Evolutionary conservation across 305 asterid species (phyloP), one percentile per base, ranked within the genome.

Genomic region (Solanum chacoense): DNA sequence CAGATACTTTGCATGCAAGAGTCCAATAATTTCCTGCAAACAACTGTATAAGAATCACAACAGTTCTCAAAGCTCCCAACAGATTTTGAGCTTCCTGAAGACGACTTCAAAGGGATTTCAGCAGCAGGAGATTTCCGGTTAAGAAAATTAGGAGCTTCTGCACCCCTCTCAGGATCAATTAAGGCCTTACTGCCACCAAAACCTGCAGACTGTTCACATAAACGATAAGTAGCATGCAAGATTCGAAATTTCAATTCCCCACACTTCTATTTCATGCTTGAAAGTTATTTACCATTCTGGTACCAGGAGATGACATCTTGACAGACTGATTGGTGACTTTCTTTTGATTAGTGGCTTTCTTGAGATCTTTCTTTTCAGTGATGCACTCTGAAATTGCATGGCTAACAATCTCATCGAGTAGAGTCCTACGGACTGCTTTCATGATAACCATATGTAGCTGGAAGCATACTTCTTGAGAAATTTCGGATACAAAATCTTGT

Each of bases 381-480:
- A 94, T 88, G 90, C 91, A 93, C 80, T 95, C 98, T 73, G 94
- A 90, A 55, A 96, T 96, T 91, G 94, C 89, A 91, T 90, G 91
- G 76, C 98, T 91, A 73, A 95, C 94, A 88, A 97, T 96, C 93
- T 96, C 99, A 92, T 97, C 98, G 42, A 97, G 94, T 84, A 95
- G 84, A 91, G 94, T 91, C 88, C 96, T 96, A 32, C 95, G 96
- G 90, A 98, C 97, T 55, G 99, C 91, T 93, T 92, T 97, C 98
- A 97, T 95, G 90, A 97, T 93, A 88, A 95, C 97, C 20, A 40
- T 85, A 89, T 96, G 97, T 85, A 97, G 97, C 88, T 96, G 98
- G 32, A 91, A 91, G 88, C 96, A 95, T 92, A 96, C 94, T 90
- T 93, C 95, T 90, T 94, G 96, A 89, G 98, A 93, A 88, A 96